A percentile compares a stretch with the other conserved stretches of the same genome.
Evolutionary conservation across 768 basidiomycete species (phyloP).

Genomic region (Mycena galericulata): DNA sequence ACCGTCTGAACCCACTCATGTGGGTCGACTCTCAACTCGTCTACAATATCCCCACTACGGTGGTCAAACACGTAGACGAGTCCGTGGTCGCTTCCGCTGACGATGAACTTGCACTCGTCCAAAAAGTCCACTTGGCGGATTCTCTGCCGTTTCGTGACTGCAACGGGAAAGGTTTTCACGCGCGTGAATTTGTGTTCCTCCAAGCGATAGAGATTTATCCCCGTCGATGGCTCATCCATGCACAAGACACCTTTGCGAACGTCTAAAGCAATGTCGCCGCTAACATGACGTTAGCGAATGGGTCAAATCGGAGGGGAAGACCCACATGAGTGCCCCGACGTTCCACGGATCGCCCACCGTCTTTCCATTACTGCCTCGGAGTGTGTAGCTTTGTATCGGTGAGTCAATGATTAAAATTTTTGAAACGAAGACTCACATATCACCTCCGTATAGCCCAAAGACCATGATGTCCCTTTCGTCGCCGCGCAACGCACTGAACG

Average conservation of each 20-base stretch:
- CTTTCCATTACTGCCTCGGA: constrained; percentile 30
- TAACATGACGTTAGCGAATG: constrained; percentile 12
- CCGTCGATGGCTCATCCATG: constrained; percentile 29
- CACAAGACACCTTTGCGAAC: constrained; percentile 19
- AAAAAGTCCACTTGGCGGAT: constrained; percentile 29
- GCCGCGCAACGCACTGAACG: constrained; percentile 28
- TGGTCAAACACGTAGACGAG: constrained; percentile 33
- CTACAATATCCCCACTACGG: constrained; percentile 21
- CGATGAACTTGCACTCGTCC: constrained; percentile 25
- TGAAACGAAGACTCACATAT: constrained; percentile 31
- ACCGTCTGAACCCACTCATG: constrained; percentile 29
- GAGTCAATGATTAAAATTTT: constrained; percentile 13
- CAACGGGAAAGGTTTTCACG: constrained; percentile 27
- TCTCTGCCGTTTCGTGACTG: constrained; percentile 23
- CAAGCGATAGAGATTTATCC: constrained; percentile 22
- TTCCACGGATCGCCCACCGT: constrained; percentile 16
- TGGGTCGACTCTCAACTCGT: constrained; percentile 25
- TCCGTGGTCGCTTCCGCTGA: constrained; percentile 37
- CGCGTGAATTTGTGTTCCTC: constrained; percentile 8
- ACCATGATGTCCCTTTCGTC: constrained; percentile 31
- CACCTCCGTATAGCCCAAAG: constrained; percentile 36
- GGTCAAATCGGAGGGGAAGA: constrained; percentile 9
- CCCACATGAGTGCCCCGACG: constrained; percentile 35
- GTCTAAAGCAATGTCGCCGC: constrained; percentile 26
- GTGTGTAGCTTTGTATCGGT: constrained; percentile 27